Evolutionary conservation across 352 stramenopile genomes (phyloP), one percentile per base, ranked within the genome.

Genomic region (Aphanomyces cochlioides): DNA sequence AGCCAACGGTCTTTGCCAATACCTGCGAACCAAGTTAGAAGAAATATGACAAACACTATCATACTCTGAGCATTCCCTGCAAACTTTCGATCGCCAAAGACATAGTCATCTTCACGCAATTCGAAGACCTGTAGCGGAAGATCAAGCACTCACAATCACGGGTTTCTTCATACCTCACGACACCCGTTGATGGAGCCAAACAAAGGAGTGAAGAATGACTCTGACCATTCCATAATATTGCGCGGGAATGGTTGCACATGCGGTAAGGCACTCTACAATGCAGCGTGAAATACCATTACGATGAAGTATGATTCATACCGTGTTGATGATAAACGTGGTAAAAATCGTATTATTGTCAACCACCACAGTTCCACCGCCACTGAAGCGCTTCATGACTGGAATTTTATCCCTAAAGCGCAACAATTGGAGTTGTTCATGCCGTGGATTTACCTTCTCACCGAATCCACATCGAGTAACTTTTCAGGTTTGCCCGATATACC

Each of bases 331-430:
- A 69, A 97, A 96, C 3, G 90, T 96, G 45, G 87, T 91, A 81
- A 98, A 98, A 40, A 97, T 76, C 13, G 92, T 97, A 73, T 89
- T 91, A 63, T 93, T 69, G 79, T 99, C 96, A 56, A 99, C 89
- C 39, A 99, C 97, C 38, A 99, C 97, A 0, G 96, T 99, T 28
- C 97, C 97, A 17, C 96, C 97, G 48, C 97, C 97, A 13, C 87
- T 98, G 79, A 99, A 99, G 57, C 97, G 88, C 78, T 96, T 96
- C 50, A 98, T 79, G 69, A 98, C 84, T 1, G 86, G 83, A 53
- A 98, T 89, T 4, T 80, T 74, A 65, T 91, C 85, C 21, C 87
- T 95, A 39, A 1, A 21, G 4, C 57, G 38, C 48, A 45, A 36
- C 19, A 0, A 5, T 39, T 45, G n/a, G 19, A 50, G 64, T 66